A percentile compares a stretch with the other conserved stretches of the same genome.
Conservation (phyloP, 1,139 yeast species). For the Meyerozyma guilliermondii region DNA sequence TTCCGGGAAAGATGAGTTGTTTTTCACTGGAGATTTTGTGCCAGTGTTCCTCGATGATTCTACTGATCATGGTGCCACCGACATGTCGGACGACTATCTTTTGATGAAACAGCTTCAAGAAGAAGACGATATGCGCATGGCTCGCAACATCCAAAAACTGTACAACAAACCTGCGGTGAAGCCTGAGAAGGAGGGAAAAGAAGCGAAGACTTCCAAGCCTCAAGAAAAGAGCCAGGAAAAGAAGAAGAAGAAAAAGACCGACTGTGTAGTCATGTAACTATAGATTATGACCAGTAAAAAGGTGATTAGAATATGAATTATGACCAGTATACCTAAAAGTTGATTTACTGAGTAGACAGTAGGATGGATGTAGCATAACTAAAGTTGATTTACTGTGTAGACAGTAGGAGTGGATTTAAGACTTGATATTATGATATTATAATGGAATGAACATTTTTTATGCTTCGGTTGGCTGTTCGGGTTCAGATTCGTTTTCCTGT, state of each 20-base stretch:
- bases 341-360: no score
- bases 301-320: no score
- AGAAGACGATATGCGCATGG: constrained; percentile 55
- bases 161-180: constrained; percentile 10
- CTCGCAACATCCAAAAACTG: constrained; percentile 39
- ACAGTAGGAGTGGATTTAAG: no score
- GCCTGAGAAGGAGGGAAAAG: constrained; percentile 3
- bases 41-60: constrained; percentile 30
- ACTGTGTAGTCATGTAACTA: constrained; percentile 1
- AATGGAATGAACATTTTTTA: no score
- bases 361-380: no score
- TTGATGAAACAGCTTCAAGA: constrained; percentile 54
- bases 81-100: constrained; percentile 28
- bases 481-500: constrained; percentile 16
- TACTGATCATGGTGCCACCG: constrained; percentile 13
- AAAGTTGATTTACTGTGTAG: no score
- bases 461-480: no score
- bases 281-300: neutral
- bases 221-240: neutral
- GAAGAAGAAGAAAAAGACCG: constrained; percentile 1
- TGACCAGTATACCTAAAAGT: no score
- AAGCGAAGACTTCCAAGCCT: no score
- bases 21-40: constrained; percentile 57
- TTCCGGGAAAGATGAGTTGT: constrained; percentile 61
- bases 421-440: no score